A percentile compares a stretch with the other conserved stretches of the same genome.
Evolutionary conservation across 176 grass and related monocot species (phyloP).

Genomic region (Eleusine coracana): DNA sequence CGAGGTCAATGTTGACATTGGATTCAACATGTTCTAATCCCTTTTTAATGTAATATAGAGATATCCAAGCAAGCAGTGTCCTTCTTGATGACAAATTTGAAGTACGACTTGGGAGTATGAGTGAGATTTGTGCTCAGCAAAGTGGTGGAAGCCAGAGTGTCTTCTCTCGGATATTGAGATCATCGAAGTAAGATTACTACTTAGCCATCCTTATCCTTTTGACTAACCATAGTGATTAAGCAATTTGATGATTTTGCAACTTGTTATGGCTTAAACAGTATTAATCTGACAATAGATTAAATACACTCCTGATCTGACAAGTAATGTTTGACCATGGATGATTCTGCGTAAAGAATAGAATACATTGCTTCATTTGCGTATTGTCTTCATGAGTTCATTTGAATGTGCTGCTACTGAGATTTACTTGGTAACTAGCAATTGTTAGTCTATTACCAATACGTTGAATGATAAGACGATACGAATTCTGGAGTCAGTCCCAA

Average conservation of each 20-base stretch:
- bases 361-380: conserved; percentile 6
- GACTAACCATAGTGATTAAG: not conserved
- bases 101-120: conserved; percentile 94
- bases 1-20: conserved; percentile 18
- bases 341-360: not conserved
- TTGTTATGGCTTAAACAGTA: not conserved
- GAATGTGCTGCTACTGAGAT: not conserved
- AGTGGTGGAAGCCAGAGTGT: conserved; percentile 79
- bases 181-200: conserved; percentile 75
- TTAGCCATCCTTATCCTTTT: conserved; percentile 4
- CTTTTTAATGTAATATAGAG: conserved; percentile 53
- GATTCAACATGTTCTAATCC: conserved; percentile 25
- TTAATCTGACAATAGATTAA: not conserved
- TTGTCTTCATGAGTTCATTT: not conserved
- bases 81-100: conserved; percentile 98
- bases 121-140: conserved; percentile 78
- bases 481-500: not conserved
- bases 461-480: not conserved
- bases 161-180: conserved; percentile 78
- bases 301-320: conserved; percentile 9
- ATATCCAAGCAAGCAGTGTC: conserved; percentile 97
- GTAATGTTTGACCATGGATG: not conserved
- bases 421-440: not conserved
- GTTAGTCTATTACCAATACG: not conserved
- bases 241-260: not conserved